phyloP scores from a whole-genome alignment of 2,329 filamentous ascomycete genomes.

The Aureobasidium melanogenum region DNA sequence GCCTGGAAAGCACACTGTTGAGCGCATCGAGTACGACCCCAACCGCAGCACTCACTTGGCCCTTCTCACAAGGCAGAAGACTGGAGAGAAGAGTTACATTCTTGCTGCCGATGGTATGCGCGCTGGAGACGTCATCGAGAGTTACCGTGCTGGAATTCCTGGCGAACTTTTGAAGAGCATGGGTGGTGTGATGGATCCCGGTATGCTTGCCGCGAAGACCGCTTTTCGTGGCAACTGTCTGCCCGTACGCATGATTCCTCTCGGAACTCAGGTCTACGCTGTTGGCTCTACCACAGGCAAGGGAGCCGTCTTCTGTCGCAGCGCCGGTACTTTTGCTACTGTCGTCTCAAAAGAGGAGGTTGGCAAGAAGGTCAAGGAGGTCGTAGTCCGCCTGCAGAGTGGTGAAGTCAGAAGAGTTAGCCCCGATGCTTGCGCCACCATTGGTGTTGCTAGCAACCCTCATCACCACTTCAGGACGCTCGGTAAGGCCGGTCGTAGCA shows the following conservation, averaged over 20 bases:
- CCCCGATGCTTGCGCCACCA: slow-evolving; percentile 87
- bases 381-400: slow-evolving; percentile 80
- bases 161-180: slow-evolving; percentile 79
- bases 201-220: slow-evolving; percentile 90
- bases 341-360: slow-evolving; percentile 84
- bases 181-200: slow-evolving; percentile 87
- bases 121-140: slow-evolving; percentile 84
- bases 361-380: slow-evolving; percentile 62
- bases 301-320: slow-evolving; percentile 84
- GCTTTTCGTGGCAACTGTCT: slow-evolving; percentile 91
- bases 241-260: slow-evolving; percentile 88
- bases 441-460: slow-evolving; percentile 88
- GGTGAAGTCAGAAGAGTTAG: slow-evolving; percentile 85
- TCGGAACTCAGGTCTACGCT: slow-evolving; percentile 88
- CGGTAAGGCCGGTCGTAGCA: slow-evolving; percentile 87
- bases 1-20: slow-evolving; percentile 77
- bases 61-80: slow-evolving; percentile 66
- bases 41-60: slow-evolving; percentile 90
- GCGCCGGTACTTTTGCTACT: slow-evolving; percentile 84
- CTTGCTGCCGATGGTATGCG: slow-evolving; percentile 91
- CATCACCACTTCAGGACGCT: slow-evolving; percentile 84
- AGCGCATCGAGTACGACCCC: slow-evolving; percentile 93
- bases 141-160: slow-evolving; percentile 83
- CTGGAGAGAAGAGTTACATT: slow-evolving; percentile 76
- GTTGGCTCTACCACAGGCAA: slow-evolving; percentile 66